Percentiles rank a stretch among this genome's conserved stretches.
These are phyloP conservation scores for Boletus sp. DNA, from an alignment of 768 basidiomycete species.

Conservation along the genomic window DNA sequence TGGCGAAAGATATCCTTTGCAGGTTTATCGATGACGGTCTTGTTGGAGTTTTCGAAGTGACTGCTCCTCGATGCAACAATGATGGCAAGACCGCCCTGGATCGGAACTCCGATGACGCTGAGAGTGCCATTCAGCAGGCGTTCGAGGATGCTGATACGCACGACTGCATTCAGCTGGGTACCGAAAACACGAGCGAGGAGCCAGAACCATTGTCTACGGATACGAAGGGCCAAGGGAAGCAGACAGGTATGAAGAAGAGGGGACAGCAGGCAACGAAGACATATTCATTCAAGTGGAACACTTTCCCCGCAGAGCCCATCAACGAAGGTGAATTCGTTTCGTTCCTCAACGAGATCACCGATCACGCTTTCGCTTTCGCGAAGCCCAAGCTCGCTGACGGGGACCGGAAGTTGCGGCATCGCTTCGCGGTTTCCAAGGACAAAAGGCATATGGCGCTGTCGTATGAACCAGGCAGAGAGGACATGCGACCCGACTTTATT, in stretches of 20 bases:
- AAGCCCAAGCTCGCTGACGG: not conserved
- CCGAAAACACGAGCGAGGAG: not conserved
- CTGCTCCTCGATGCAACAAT: not conserved
- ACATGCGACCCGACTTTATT: slow-evolving; percentile 11
- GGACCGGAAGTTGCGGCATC: slow-evolving; percentile 2
- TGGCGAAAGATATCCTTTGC: not conserved
- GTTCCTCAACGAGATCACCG: slow-evolving; percentile 9
- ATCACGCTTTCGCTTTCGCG: slow-evolving; percentile 2
- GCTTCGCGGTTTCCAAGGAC: slow-evolving; percentile 1
- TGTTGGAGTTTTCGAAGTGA: not conserved
- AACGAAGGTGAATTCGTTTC: slow-evolving; percentile 1
- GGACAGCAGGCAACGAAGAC: not conserved
- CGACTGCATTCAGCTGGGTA: not conserved
- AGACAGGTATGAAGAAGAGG: not conserved
- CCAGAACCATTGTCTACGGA: not conserved
- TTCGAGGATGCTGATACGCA: not conserved
- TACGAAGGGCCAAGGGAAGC: not conserved
- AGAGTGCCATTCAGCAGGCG: not conserved
- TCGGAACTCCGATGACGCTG: not conserved
- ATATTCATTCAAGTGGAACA: no score
- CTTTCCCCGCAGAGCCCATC: slow-evolving; percentile 1
- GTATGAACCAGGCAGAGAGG: slow-evolving; percentile 3
- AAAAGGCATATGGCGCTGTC: slow-evolving; percentile 5
- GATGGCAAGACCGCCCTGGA: not conserved
- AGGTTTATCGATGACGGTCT: not conserved